A percentile compares a stretch with the other conserved stretches of the same genome.
phyloP scores from a whole-genome alignment of 192 early-diverging fungal species.

The Borealophlyctis nickersoniae region DNA sequence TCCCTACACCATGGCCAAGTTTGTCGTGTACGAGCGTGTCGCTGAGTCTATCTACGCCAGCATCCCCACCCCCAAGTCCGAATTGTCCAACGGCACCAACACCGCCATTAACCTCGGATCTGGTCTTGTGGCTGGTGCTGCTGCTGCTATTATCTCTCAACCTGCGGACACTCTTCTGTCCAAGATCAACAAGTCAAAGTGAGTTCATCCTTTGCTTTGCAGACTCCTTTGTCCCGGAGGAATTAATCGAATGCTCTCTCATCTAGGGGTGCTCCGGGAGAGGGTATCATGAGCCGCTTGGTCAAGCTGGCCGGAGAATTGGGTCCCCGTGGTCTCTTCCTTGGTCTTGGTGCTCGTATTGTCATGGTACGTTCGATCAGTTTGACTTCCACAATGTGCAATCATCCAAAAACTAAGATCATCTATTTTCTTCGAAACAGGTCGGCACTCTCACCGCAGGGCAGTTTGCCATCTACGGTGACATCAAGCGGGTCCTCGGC shows the following conservation, averaged over 20 bases:
- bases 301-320: conserved; percentile 47
- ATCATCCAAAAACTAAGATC: too few relatives aligned
- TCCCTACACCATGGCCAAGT: conserved; percentile 81
- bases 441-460: not conserved
- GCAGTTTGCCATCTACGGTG: conserved; percentile 62
- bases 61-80: conserved; percentile 41
- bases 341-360: conserved; percentile 63
- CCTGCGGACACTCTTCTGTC: conserved; percentile 80
- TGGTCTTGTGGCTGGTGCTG: conserved; percentile 79
- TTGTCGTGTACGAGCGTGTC: conserved; percentile 59
- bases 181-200: conserved; percentile 64
- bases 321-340: conserved; percentile 57
- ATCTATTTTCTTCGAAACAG: not conserved
- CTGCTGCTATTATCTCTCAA: conserved; percentile 80
- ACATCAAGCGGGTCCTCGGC: not conserved
- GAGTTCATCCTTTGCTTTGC: not conserved
- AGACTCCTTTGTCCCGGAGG: not conserved
- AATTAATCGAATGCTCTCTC: not conserved
- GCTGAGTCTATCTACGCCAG: conserved; percentile 49
- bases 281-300: conserved; percentile 51
- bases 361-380: conserved; percentile 56
- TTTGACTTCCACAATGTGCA: too few relatives aligned
- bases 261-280: conserved; percentile 50
- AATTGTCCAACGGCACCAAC: conserved; percentile 41
- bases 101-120: conserved; percentile 64